These are phyloP conservation scores for Mesembryanthemum crystallinum DNA, from an alignment of 148 eudicot genomes.

Conservation along the genomic window DNA sequence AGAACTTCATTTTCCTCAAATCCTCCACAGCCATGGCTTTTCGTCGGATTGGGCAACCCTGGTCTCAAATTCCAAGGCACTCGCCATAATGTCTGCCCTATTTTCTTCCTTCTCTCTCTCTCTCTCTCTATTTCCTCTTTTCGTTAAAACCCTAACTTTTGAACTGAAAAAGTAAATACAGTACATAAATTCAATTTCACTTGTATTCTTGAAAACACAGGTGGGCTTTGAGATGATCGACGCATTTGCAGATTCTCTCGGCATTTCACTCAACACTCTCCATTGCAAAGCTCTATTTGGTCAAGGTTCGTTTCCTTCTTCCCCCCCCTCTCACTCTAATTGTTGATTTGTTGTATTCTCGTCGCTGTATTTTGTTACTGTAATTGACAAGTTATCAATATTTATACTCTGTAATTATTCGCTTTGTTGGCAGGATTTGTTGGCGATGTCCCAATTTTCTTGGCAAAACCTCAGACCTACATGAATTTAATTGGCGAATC, in stretches of 20 bases:
- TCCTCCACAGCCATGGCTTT: slow-evolving; percentile 59
- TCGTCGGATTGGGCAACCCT: slow-evolving; percentile 89
- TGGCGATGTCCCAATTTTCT: slow-evolving; percentile 62
- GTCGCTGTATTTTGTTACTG: too few species aligned
- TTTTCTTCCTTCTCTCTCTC: background rate
- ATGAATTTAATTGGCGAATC: slow-evolving; percentile 92
- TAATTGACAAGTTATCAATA: too few species aligned
- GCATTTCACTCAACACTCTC: slow-evolving; percentile 54
- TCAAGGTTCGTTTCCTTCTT: slow-evolving; percentile 49
- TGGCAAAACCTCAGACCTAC: slow-evolving; percentile 88
- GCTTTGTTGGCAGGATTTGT: slow-evolving; percentile 46
- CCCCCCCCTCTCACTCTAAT: background rate
- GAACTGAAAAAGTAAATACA: too few species aligned
- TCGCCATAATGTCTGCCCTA: slow-evolving; percentile 64
- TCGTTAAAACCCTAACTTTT: background rate
- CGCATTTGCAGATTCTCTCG: slow-evolving; percentile 59
- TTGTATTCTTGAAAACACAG: slow-evolving; percentile 24
- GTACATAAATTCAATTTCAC: background rate
- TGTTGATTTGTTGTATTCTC: background rate
- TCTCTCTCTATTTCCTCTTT: background rate
- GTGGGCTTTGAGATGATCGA: slow-evolving; percentile 80
- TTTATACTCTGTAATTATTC: background rate
- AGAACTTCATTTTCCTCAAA: slow-evolving; percentile 21
- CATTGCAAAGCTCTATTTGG: slow-evolving; percentile 88
- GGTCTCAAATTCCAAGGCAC: slow-evolving; percentile 77